Conservation (phyloP, 352 stramenopile genomes). For the Thraustochytrium striatum region DNA sequence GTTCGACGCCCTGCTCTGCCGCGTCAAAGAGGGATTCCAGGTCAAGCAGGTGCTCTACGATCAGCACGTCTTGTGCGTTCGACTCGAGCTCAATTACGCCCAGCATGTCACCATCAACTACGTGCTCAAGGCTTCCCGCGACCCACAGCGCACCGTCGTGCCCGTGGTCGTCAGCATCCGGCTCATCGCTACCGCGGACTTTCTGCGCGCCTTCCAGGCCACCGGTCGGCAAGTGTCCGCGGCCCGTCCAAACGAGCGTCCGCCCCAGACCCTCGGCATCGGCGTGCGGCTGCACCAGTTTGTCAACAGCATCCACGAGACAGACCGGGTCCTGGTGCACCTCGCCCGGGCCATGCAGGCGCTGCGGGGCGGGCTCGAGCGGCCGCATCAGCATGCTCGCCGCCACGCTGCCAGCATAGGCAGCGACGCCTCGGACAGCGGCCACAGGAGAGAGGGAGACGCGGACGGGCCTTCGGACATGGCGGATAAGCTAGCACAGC, state of each 20-base stretch:
- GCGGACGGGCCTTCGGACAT: no score
- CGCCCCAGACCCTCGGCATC: not conserved
- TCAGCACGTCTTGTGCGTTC: not conserved
- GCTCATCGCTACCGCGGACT: not conserved
- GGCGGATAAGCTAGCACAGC: not conserved
- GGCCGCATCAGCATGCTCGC: no score
- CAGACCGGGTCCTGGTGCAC: conserved; percentile 1
- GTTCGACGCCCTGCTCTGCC: not conserved
- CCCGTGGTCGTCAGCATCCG: conserved; percentile 1
- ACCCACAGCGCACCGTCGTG: not conserved
- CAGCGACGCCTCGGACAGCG: no score
- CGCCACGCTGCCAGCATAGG: no score
- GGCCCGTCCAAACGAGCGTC: not conserved
- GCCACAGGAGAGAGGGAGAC: no score
- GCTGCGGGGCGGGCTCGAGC: no score
- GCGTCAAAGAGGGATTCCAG: conserved; percentile 29
- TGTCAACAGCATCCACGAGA: conserved; percentile 14
- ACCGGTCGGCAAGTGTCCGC: not conserved
- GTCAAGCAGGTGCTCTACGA: conserved; percentile 16
- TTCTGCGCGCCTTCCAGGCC: not conserved
- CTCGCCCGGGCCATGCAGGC: not conserved
- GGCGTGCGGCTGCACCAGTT: conserved; percentile 34
- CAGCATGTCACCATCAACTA: conserved; percentile 24
- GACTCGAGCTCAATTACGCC: conserved; percentile 2
- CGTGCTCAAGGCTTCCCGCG: conserved; percentile 2